Evolutionary conservation across 2,329 filamentous ascomycete genomes (phyloP).

Genomic region (Aspergillus puulaauensis): DNA sequence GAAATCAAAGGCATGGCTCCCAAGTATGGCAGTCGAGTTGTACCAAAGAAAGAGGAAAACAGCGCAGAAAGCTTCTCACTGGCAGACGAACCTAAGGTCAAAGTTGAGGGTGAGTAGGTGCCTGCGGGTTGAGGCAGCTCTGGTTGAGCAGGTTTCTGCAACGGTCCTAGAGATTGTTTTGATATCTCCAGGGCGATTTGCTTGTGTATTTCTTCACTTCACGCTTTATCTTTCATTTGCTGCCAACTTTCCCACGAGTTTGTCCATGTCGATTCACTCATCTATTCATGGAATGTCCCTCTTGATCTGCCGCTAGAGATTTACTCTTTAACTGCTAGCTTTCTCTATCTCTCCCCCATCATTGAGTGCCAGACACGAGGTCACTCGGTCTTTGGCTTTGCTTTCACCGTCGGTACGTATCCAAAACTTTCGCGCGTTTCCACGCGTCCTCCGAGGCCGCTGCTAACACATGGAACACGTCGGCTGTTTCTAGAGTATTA

Average conservation of each 20-base stretch:
- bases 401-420: background rate
- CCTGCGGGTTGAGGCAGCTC: constrained; percentile 6
- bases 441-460: background rate
- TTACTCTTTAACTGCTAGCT: background rate
- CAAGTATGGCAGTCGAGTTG: constrained; percentile 25
- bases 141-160: constrained; percentile 1
- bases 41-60: constrained; percentile 6
- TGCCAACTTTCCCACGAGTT: background rate
- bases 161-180: background rate
- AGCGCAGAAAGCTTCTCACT: background rate
- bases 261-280: background rate
- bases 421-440: background rate
- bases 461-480: background rate
- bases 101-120: constrained; percentile 26
- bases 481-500: background rate
- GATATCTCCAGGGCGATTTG: background rate
- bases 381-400: background rate
- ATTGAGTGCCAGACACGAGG: background rate
- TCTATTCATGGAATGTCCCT: background rate
- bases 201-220: constrained; percentile 4
- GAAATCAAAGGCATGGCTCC: constrained; percentile 66
- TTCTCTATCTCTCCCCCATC: background rate
- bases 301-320: background rate
- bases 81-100: constrained; percentile 19
- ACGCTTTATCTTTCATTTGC: constrained; percentile 3